Base-by-base conservation (phyloP, 2,329 filamentous ascomycete species). In the Aspergillus nomiae region DNA sequence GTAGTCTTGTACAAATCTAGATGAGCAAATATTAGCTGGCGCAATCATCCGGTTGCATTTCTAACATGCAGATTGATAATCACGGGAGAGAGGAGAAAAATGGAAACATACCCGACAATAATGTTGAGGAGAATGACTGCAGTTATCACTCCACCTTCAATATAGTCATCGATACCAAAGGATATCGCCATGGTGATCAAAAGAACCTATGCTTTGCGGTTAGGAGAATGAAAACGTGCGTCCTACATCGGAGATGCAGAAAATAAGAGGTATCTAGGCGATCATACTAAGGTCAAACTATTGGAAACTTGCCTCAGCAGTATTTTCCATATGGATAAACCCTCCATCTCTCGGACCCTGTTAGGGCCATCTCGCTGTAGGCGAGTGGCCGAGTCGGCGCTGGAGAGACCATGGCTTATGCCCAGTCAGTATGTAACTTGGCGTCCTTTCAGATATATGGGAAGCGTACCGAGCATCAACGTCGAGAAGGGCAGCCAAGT, bases 241-340 rank as follows among this genome's bases (percentile, higher is more conserved):
- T 24, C 19, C n/a, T 26, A 26, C 53, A 24, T 19, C 24, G 5
- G 57, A 26, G 10, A 55, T 5, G 32, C 16, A 48, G 61, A 65
- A 43, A 56, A 21, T n/a, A 58, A 56, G 61, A 50, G 16, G 16
- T 50, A 7, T 19, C 6, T 41, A 19, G 62, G 58, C 32, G 41
- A 46, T 73, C 79, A 70, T 78, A 84, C 88, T 74, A 90, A 83
- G 67, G 90, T 92, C 78, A 92, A 82, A 80, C 89, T 90, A 81
- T 92, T 92, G 68, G 89, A 90, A 70, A 92, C 85, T 81, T 92
- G 90, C 74, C 89, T 90, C 79, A 92, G 78, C 80, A 92, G 85
- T 81, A 92, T 90, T 80, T 90, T 86, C 87, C 89, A 91, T 78
- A 89, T 73, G 78, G 89, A 91, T 80, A 90, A 80, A 78, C 88